Evolutionary conservation across 2,329 filamentous ascomycete genomes (phyloP).

Genomic region (Pseudogymnoascus sp.): DNA sequence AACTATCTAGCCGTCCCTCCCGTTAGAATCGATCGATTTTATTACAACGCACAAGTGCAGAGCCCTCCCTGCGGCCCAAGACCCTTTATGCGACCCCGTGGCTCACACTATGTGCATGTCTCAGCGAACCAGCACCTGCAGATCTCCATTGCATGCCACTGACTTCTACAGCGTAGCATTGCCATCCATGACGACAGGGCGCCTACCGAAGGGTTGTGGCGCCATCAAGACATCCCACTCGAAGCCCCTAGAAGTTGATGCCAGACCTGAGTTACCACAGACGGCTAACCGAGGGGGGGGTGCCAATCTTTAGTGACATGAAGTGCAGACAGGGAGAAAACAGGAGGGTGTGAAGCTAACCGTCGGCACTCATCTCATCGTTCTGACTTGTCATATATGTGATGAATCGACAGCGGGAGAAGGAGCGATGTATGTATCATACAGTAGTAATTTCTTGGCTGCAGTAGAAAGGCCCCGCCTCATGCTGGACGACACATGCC

Average conservation of each 20-base stretch:
- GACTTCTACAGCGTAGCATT: background rate
- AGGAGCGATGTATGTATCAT: background rate
- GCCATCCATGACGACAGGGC: background rate
- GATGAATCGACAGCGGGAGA: background rate
- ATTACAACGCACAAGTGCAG: constrained; percentile 3
- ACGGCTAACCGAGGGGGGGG: background rate
- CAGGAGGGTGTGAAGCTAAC: background rate
- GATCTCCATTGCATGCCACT: background rate
- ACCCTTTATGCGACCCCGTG: background rate
- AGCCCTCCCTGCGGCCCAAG: background rate
- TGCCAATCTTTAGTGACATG: background rate
- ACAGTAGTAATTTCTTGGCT: background rate
- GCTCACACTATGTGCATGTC: background rate
- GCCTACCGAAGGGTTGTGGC: background rate
- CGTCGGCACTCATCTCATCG: background rate
- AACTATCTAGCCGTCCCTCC: background rate
- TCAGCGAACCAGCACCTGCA: background rate
- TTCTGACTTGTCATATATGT: constrained; percentile 4
- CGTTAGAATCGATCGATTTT: background rate
- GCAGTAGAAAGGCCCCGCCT: background rate
- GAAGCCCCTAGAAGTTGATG: background rate
- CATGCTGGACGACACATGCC: background rate
- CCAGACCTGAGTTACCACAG: background rate
- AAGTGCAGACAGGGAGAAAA: background rate
- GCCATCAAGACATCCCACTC: background rate